Percentiles rank a stretch among this genome's conserved stretches.
phyloP scores from a whole-genome alignment of 2,329 filamentous ascomycete species.

The Hortaea werneckii region DNA sequence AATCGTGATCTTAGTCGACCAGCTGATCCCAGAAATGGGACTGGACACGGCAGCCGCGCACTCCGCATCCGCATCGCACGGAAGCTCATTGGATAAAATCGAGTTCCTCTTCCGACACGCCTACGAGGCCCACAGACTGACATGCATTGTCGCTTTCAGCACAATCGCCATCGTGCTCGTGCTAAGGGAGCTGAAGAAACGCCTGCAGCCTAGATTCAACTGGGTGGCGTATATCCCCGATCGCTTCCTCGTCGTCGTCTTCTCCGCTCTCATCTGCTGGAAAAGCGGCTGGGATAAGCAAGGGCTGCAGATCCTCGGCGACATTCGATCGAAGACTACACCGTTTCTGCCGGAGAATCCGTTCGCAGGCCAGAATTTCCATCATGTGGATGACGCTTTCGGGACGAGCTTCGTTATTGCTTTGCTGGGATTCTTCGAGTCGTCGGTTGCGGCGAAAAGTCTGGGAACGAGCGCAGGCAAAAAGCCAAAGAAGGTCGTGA shows the following conservation, averaged over 20 bases:
- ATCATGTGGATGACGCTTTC: constrained; percentile 75
- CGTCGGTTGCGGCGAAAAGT: constrained; percentile 88
- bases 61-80: constrained; percentile 57
- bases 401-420: constrained; percentile 89
- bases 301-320: constrained; percentile 74
- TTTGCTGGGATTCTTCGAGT: constrained; percentile 96
- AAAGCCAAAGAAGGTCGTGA: constrained; percentile 40
- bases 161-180: constrained; percentile 86
- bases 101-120: constrained; percentile 64
- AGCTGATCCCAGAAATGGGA: constrained; percentile 83
- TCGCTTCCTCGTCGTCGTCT: constrained; percentile 76
- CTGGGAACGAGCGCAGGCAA: constrained; percentile 46
- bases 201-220: constrained; percentile 68
- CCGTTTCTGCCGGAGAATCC: constrained; percentile 80
- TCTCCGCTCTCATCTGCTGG: constrained; percentile 73
- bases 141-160: constrained; percentile 62
- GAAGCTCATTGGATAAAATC: constrained; percentile 78
- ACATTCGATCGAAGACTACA: constrained; percentile 60
- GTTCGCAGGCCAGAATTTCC: constrained; percentile 64
- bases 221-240: constrained; percentile 83
- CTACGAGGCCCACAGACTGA: constrained; percentile 59
- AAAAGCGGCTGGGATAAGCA: constrained; percentile 64
- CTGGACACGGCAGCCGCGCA: constrained; percentile 56
- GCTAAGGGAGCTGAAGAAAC: constrained; percentile 67
- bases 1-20: constrained; percentile 90